Evolutionary conservation across 2,329 filamentous ascomycete species (phyloP), one percentile per base, ranked within the genome.

Genomic region (Aspergillus fumigatiaffinis): DNA sequence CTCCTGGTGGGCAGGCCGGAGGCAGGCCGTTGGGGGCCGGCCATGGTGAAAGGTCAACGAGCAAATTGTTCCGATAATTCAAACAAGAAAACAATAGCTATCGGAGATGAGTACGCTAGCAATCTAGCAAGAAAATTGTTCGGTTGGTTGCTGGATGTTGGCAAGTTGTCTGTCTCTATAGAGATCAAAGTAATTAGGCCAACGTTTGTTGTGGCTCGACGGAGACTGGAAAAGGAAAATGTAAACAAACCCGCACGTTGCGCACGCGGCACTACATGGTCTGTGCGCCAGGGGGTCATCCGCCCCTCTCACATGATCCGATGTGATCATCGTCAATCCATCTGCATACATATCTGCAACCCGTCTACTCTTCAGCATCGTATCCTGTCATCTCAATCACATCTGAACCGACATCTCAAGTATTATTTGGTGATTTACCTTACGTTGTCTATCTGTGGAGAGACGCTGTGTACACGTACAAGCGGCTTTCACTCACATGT

Each of bases 21-120:
- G 60, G 75, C 73, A 71, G 81, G 77, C 71, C 83, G 77, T 63
- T 79, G 77, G 60, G 81, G 74, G 71, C 80, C 81, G 71, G 80
- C 80, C 84, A 86, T 86, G 53, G 21, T 70, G 56, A 62, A 25
- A 47, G 49, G 20, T 25, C 10, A 52, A 46, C 17, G 20, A 54
- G 29, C 26, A 32, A 28, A 50, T 28, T 52, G 48, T n/a, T 12
- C 50, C 7, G 28, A 47, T 10, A 25, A 32, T 10, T 14, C 5
- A 51, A 25, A 41, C 25, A 28, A 55, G 50, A 14, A 25, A 4
- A 14, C 14, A 32, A 46, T 32, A 8, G 2, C 25, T 50, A 29
- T 55, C 41, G 9, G 25, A n/a, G 4, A 38, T 46, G 26, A 50
- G 38, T 7, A 21, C 0, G 32, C 14, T n/a, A 32, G 12, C 44